A percentile compares a stretch with the other conserved stretches of the same genome.
These are phyloP conservation scores for Thoreauomyces humboldtii DNA, from an alignment of 192 early-diverging fungal species.

Conservation along the genomic window DNA sequence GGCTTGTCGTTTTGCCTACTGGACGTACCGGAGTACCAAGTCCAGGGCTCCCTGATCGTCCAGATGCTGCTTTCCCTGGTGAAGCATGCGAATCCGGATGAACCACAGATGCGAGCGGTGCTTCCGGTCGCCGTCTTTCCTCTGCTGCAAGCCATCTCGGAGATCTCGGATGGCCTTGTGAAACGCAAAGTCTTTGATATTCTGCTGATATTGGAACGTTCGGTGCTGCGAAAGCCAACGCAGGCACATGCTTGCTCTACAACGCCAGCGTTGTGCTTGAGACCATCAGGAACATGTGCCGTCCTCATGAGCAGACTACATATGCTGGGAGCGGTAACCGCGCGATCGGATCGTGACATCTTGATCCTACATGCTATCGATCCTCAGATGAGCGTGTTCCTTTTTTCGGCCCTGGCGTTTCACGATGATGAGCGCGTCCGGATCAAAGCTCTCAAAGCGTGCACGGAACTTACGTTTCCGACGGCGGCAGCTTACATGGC, in stretches of 20 bases:
- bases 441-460: constrained; percentile 3
- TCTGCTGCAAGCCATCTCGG: constrained; percentile 14
- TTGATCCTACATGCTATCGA: not conserved
- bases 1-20: constrained; percentile 10
- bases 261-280: too few relatives aligned
- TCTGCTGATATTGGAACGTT: constrained; percentile 21
- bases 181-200: constrained; percentile 23
- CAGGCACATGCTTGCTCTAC: too few relatives aligned
- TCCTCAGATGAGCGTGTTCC: not conserved
- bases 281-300: too few relatives aligned
- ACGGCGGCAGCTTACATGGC: not conserved
- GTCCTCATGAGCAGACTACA: too few relatives aligned
- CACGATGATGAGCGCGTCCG: not conserved
- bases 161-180: not conserved
- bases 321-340: too few relatives aligned
- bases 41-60: constrained; percentile 11
- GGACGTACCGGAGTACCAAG: constrained; percentile 5
- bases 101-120: not conserved
- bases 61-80: constrained; percentile 15
- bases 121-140: not conserved
- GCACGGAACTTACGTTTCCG: not conserved
- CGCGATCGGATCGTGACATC: too few relatives aligned
- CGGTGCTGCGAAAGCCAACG: constrained; percentile 17
- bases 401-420: constrained; percentile 5
- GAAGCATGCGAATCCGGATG: not conserved